A percentile compares a stretch with the other conserved stretches of the same genome.
phyloP scores from a whole-genome alignment of 345 rosid species.

The Tarenaya hassleriana region DNA sequence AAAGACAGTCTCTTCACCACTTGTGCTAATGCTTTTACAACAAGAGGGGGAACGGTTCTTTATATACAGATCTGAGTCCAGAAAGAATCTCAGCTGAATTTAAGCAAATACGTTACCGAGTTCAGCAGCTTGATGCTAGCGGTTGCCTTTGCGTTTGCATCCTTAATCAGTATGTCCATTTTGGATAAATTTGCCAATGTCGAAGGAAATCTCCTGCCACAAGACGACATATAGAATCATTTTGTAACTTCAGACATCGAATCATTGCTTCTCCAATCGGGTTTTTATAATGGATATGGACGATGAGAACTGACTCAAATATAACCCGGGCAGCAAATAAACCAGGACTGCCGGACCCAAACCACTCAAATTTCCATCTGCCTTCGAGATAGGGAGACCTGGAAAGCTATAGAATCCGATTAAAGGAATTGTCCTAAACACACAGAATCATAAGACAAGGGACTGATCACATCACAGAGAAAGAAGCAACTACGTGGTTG shows the following conservation, averaged over 20 bases:
- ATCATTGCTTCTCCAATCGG: not conserved
- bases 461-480: not conserved
- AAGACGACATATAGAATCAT: conserved; percentile 7
- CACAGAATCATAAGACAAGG: not conserved
- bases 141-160: conserved; percentile 49
- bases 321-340: conserved; percentile 56
- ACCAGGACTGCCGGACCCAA: conserved; percentile 70
- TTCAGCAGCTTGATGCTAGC: conserved; percentile 54
- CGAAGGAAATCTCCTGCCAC: conserved; percentile 70
- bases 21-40: no score
- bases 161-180: conserved; percentile 66
- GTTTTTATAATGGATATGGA: not conserved
- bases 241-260: not conserved
- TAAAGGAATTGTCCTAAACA: conserved; percentile 15
- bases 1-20: not conserved
- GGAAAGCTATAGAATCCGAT: conserved; percentile 48
- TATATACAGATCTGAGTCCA: no score
- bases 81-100: no score
- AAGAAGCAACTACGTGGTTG: conserved; percentile 69
- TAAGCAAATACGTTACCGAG: conserved; percentile 35
- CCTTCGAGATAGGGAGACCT: conserved; percentile 96
- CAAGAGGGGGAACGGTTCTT: no score
- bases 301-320: conserved; percentile 48
- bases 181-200: conserved; percentile 59
- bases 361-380: conserved; percentile 93